Conservation (phyloP, 495 filamentous ascomycete species). For the Hapsidospora chrysogenum region DNA sequence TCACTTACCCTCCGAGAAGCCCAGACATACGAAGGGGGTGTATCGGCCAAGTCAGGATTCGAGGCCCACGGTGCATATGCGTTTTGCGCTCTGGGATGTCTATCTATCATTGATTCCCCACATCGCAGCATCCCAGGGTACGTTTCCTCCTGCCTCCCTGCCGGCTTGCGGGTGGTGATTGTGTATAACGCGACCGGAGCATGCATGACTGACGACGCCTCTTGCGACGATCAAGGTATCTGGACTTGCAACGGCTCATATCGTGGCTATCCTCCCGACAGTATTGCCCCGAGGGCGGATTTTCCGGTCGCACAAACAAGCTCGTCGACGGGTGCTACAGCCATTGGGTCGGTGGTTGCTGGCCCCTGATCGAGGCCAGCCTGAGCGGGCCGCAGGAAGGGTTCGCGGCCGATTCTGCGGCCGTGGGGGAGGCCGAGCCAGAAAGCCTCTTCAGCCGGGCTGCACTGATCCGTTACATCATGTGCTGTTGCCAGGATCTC, state of each 20-base stretch:
- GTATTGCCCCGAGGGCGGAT: constrained; percentile 81
- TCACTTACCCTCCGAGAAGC: constrained; percentile 26
- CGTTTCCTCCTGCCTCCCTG: constrained; percentile 8
- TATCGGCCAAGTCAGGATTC: constrained; percentile 60
- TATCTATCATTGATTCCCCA: constrained; percentile 69
- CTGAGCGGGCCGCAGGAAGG: constrained; percentile 28
- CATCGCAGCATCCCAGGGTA: constrained; percentile 50
- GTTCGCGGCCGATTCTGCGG: constrained; percentile 5
- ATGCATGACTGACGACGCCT: neutral
- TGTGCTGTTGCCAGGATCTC: constrained; percentile 68
- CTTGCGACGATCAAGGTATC: constrained; percentile 40
- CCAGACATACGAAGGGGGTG: constrained; percentile 88
- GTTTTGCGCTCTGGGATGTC: constrained; percentile 79
- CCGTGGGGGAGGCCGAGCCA: constrained; percentile 4
- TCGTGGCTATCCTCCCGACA: constrained; percentile 83
- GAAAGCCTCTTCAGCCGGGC: constrained; percentile 58
- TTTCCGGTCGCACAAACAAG: constrained; percentile 91
- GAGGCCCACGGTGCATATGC: constrained; percentile 96
- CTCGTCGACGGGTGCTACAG: constrained; percentile 95
- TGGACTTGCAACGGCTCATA: constrained; percentile 61
- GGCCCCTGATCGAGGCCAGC: constrained; percentile 75
- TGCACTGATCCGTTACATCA: constrained; percentile 72
- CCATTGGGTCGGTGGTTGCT: constrained; percentile 93
- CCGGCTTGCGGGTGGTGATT: constrained; percentile 1
- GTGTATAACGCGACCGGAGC: neutral